Conservation (phyloP, 768 basidiomycete species). For the Panaeolus cyanescens region DNA sequence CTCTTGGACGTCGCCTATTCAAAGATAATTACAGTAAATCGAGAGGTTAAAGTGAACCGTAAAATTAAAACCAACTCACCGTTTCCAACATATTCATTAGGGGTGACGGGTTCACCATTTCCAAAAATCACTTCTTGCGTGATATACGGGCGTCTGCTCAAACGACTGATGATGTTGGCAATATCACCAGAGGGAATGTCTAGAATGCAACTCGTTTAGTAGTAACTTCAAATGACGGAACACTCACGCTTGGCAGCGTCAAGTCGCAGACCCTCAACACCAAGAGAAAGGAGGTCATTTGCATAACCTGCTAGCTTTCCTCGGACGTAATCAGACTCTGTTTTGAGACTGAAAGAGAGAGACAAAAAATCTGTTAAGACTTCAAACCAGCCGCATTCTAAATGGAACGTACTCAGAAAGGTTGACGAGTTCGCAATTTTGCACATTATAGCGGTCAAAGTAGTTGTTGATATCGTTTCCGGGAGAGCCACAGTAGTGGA, state of each 20-base stretch:
- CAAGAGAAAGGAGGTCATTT: constrained; percentile 63
- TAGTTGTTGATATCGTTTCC: constrained; percentile 59
- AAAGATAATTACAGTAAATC: not conserved
- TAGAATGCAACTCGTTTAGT: no score
- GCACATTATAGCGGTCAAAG: constrained; percentile 52
- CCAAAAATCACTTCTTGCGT: constrained; percentile 64
- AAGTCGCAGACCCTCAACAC: constrained; percentile 61
- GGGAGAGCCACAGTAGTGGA: constrained; percentile 65
- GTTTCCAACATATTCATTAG: constrained; percentile 54
- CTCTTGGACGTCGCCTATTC: constrained; percentile 65
- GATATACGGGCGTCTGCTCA: constrained; percentile 50
- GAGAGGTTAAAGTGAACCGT: not conserved
- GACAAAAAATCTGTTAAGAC: not conserved
- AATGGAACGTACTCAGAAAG: constrained; percentile 48
- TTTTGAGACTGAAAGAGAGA: constrained; percentile 59
- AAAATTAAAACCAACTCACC: constrained; percentile 32
- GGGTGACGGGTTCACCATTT: constrained; percentile 53
- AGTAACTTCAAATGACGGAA: not conserved
- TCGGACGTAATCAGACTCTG: constrained; percentile 62
- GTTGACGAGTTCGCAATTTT: constrained; percentile 53
- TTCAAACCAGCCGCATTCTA: not conserved
- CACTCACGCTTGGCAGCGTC: constrained; percentile 67
- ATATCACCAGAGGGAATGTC: constrained; percentile 58
- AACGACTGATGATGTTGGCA: constrained; percentile 48
- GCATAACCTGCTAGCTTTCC: constrained; percentile 52